These are phyloP conservation scores for Linum trigynum DNA, from an alignment of 345 rosid genomes.

Conservation along the genomic window DNA sequence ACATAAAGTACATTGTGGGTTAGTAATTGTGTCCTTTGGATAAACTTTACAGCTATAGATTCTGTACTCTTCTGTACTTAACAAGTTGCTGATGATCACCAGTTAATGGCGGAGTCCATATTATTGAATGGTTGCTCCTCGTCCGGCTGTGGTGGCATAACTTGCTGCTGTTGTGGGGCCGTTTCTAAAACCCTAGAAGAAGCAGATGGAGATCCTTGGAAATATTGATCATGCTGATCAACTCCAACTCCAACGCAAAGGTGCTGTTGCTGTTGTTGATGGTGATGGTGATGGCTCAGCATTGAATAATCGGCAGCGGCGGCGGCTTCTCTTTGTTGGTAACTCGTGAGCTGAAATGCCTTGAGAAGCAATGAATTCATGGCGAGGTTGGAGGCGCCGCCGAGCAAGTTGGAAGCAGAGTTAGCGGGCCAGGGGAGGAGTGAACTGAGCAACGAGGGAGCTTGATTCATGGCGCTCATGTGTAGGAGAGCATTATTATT, in stretches of 20 bases:
- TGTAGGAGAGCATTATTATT: constrained; percentile 20
- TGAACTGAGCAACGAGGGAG: constrained; percentile 9
- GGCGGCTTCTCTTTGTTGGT: constrained; percentile 42
- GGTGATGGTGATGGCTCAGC: constrained; percentile 11
- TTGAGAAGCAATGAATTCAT: constrained; percentile 75
- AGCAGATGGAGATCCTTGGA: constrained; percentile 45
- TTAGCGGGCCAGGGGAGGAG: constrained; percentile 38
- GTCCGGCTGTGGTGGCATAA: constrained; percentile 24
- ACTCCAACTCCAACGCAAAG: constrained; percentile 20
- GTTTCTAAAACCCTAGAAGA: constrained; percentile 42
- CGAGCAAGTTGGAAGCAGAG: constrained; percentile 32
- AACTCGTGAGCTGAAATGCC: constrained; percentile 67
- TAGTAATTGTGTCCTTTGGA: too few species aligned
- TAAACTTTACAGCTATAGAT: too few species aligned
- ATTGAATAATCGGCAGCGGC: constrained; percentile 23
- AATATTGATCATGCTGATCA: constrained; percentile 7
- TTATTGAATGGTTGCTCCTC: constrained; percentile 58
- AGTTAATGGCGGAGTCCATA: too few species aligned
- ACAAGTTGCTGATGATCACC: too few species aligned
- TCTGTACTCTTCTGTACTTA: too few species aligned
- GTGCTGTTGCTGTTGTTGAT: constrained; percentile 20
- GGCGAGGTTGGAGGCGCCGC: constrained; percentile 40
- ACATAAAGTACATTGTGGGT: too few species aligned
- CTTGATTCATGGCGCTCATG: constrained; percentile 24
- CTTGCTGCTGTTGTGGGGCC: constrained; percentile 15